A percentile compares a stretch with the other conserved stretches of the same genome.
phyloP scores from a whole-genome alignment of 1,139 yeast genomes.

The Saccharomyces hybrid region DNA sequence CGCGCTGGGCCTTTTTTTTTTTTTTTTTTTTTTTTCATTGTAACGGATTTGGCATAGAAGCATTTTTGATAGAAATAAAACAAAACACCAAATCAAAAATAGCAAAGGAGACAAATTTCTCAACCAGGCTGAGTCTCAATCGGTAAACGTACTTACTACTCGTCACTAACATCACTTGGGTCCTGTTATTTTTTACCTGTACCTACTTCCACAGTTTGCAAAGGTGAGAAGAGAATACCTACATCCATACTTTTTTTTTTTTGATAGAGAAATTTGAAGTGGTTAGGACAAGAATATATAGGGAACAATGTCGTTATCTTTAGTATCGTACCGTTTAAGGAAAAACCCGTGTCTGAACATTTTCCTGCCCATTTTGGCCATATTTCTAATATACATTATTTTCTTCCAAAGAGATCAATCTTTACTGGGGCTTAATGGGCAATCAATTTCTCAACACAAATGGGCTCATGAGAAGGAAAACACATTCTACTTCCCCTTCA shows the following conservation, averaged over 20 bases:
- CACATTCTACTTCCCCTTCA: constrained; percentile 31
- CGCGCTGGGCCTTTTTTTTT: neutral
- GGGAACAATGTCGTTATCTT: neutral
- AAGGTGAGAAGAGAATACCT: neutral
- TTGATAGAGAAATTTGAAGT: neutral
- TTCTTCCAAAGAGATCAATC: constrained; percentile 20
- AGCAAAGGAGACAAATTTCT: neutral
- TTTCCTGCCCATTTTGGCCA: constrained; percentile 19
- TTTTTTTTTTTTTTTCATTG: neutral
- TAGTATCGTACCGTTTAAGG: constrained; percentile 23
- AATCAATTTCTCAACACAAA: constrained; percentile 24
- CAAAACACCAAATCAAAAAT: neutral
- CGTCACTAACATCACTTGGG: neutral
- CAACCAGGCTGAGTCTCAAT: neutral
- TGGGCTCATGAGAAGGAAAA: constrained; percentile 33
- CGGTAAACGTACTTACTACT: neutral
- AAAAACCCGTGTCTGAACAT: constrained; percentile 23
- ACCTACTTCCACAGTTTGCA: neutral
- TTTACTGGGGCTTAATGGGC: constrained; percentile 20
- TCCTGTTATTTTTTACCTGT: neutral
- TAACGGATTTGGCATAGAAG: neutral
- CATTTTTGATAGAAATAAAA: neutral
- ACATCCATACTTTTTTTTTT: neutral
- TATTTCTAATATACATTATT: constrained; percentile 18
- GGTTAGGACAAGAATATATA: constrained; percentile 3